Evolutionary conservation across 129 eudicot species (phyloP).

Genomic region (Silybum marianum): DNA sequence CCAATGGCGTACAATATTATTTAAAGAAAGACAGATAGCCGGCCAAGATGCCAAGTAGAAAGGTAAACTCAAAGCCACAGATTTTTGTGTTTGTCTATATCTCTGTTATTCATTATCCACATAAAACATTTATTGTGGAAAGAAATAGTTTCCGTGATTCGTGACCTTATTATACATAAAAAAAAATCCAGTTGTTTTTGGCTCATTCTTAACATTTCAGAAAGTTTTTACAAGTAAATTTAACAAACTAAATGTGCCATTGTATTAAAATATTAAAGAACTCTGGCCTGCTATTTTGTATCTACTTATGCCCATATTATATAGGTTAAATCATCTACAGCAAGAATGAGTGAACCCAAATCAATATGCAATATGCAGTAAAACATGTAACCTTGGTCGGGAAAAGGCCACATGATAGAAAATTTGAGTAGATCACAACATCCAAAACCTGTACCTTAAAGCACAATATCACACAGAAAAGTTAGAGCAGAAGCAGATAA

Average conservation of each 20-base stretch:
- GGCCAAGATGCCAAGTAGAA: background rate
- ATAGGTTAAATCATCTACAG: background rate
- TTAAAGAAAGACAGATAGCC: background rate
- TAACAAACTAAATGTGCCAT: background rate
- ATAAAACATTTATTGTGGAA: background rate
- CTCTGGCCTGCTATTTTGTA: background rate
- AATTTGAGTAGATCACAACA: background rate
- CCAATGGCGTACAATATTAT: background rate
- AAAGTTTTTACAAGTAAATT: too few relatives aligned
- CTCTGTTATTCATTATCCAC: background rate
- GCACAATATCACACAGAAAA: background rate
- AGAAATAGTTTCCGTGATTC: background rate
- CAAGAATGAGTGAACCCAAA: background rate
- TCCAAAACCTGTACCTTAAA: background rate
- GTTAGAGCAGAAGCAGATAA: slow-evolving; percentile 1
- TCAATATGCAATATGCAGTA: background rate
- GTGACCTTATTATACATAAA: background rate
- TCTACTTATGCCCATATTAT: background rate
- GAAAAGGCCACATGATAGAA: background rate
- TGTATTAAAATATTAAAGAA: background rate
- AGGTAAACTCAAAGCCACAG: background rate
- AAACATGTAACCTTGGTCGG: background rate
- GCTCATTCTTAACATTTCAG: background rate
- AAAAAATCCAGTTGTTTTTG: background rate
- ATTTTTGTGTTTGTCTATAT: background rate